Base-by-base conservation (phyloP, 164 flowering plant genomes). In the Cinnamomum micranthum region DNA sequence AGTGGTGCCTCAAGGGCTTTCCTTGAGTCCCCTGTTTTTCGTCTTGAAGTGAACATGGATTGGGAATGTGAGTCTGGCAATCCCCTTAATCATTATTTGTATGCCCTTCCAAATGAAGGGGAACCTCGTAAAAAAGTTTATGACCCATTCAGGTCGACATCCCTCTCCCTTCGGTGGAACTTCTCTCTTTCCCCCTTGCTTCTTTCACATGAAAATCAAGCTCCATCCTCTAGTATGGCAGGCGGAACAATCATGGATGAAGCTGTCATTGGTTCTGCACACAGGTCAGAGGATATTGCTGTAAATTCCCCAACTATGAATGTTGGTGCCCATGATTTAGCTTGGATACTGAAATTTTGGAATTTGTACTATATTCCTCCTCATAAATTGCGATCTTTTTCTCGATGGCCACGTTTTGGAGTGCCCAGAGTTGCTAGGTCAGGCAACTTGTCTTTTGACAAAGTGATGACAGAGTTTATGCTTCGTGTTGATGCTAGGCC, bases 401-500 rank as follows among this genome's bases (percentile, higher is more conserved):
- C 99, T 69, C 81, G 99, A 59, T 96, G 92, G 90, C 95, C 99
- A 78, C 97, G 98, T 73, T 96, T 88, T 90, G 98, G 97, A 72
- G 79, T 91, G 69, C 95, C 97, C 51, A 87, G 97, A 82, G 52
- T 87, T 77, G 71, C 90, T 24, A 90, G 99, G 79, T 96, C 99
- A 59, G 99, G 99, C 7, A 96, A 96, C 83, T 79, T 96, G 79
- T 91, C 99, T 58, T 52, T 96, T 23, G 99, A 96, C 82, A 94
- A 80, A 77, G 99, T 96, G 78, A 92, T 96, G 94, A 96, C 97
- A 47, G 98, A 96, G 77, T 92, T 91, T 76, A 88, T 92, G 92
- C 85, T 96, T 66, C 92, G 99, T 7, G 24, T 94, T 59, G 98
- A 94, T 82, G 78, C 91, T 74, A 85, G 92, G 25, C 98, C 98